phyloP scores from a whole-genome alignment of 179 eudicot genomes.

The Amaranthus tricolor region DNA sequence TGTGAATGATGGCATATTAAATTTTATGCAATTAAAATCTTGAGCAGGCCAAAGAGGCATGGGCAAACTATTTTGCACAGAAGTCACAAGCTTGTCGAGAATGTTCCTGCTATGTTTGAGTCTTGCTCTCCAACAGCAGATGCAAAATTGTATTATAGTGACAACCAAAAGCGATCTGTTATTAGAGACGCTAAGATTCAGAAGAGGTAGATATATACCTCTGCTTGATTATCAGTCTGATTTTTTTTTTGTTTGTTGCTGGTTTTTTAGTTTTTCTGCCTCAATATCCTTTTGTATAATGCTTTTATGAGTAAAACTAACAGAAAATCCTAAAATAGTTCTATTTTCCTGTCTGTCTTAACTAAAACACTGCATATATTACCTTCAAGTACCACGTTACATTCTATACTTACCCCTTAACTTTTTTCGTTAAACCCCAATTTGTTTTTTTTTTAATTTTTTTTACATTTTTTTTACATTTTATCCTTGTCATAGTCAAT shows the following conservation, averaged over 20 bases:
- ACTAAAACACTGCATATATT: too few species aligned
- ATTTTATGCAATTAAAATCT: slow-evolving; percentile 7
- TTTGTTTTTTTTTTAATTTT: too few species aligned
- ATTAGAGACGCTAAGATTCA: slow-evolving; percentile 47
- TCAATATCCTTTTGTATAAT: neutral
- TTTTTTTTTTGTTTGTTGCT: neutral
- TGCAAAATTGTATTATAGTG: slow-evolving; percentile 61
- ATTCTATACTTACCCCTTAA: too few species aligned
- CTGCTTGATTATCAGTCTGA: slow-evolving; percentile 3
- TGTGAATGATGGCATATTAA: slow-evolving; percentile 1
- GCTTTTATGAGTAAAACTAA: neutral
- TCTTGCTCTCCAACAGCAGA: slow-evolving; percentile 55
- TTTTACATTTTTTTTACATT: too few species aligned
- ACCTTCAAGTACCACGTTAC: too few species aligned
- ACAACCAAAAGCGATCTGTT: slow-evolving; percentile 46
- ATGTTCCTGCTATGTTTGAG: slow-evolving; percentile 49
- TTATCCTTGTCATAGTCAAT: too few species aligned
- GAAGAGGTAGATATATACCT: slow-evolving; percentile 41
- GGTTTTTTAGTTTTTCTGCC: neutral
- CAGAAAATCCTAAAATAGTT: neutral
- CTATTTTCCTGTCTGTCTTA: too few species aligned
- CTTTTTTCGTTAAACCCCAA: too few species aligned
- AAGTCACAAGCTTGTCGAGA: slow-evolving; percentile 39
- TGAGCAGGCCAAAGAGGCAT: slow-evolving; percentile 52
- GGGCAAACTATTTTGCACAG: slow-evolving; percentile 25